These are phyloP conservation scores for Aureobasidium lini DNA, from an alignment of 2,329 filamentous ascomycete genomes.

Conservation along the genomic window DNA sequence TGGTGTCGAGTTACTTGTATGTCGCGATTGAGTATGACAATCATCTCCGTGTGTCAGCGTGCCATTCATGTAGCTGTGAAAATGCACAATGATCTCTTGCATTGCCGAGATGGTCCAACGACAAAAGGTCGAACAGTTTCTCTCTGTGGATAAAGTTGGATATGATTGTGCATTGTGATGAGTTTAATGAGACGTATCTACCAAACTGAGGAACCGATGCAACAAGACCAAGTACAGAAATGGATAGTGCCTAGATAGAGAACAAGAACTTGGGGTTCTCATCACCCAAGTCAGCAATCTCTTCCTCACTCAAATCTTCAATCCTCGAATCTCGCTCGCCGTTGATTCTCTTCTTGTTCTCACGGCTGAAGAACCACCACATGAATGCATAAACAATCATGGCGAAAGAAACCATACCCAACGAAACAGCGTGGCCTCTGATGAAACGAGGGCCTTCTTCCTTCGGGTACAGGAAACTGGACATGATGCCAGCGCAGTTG, in stretches of 20 bases:
- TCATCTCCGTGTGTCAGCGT: no score
- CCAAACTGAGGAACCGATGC: no score
- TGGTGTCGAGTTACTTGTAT: no score
- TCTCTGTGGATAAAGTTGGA: no score
- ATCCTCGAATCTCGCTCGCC: slow-evolving; percentile 36
- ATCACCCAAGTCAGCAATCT: slow-evolving; percentile 39
- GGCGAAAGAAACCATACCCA: slow-evolving; percentile 42
- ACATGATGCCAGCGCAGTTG: slow-evolving; percentile 65
- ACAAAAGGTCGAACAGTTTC: no score
- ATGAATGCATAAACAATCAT: slow-evolving; percentile 31
- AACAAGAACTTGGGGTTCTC: slow-evolving; percentile 39
- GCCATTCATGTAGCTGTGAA: no score
- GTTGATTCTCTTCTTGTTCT: slow-evolving; percentile 31
- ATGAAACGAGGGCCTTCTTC: slow-evolving; percentile 40
- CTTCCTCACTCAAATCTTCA: slow-evolving; percentile 34
- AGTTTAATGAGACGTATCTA: no score
- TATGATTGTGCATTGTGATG: no score
- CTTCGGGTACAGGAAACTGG: slow-evolving; percentile 36
- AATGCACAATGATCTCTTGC: no score
- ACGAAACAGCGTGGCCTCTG: slow-evolving; percentile 45
- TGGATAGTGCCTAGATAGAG: slow-evolving; percentile 24
- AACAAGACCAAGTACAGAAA: no score
- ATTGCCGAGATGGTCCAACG: no score
- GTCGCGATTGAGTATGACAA: no score
- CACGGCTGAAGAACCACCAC: slow-evolving; percentile 31